Conservation (phyloP, 2,329 filamentous ascomycete genomes). For the Colletotrichum sp. region DNA sequence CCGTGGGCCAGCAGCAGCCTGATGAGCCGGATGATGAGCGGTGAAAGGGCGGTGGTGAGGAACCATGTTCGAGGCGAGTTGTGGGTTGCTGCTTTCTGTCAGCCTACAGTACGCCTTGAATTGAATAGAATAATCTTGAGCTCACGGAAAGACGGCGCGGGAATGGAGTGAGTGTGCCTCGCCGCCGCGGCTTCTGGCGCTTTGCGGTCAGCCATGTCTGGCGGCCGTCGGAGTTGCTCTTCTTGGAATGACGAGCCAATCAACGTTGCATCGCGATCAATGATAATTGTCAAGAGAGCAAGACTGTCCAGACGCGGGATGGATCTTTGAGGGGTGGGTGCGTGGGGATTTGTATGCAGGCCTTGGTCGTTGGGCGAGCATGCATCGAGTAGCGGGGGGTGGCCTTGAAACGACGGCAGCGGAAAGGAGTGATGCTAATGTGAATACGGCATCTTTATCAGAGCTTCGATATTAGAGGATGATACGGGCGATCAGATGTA, state of each 20-base stretch:
- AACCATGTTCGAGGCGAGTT: conserved; percentile 90
- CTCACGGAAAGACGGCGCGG: conserved; percentile 59
- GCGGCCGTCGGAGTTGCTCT: background rate
- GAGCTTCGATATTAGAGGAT: conserved; percentile 2
- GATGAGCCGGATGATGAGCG: conserved; percentile 82
- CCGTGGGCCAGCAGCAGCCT: conserved; percentile 86
- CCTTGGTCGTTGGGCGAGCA: background rate
- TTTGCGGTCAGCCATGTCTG: conserved; percentile 22
- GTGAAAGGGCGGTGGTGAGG: conserved; percentile 84
- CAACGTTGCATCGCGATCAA: background rate
- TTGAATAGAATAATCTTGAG: conserved; percentile 33
- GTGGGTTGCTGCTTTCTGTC: conserved; percentile 58
- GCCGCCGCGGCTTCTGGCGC: conserved; percentile 14
- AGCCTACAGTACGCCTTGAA: conserved; percentile 23
- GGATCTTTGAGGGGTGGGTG: background rate
- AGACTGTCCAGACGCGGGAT: background rate
- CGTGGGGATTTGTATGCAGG: background rate
- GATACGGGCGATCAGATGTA: background rate
- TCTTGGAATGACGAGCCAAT: background rate
- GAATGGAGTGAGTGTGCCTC: conserved; percentile 37
- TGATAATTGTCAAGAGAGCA: background rate
- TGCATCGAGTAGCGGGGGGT: background rate
- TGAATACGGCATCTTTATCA: conserved; percentile 13
- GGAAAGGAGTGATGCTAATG: background rate
- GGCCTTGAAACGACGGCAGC: background rate